phyloP scores from a whole-genome alignment of 2,329 filamentous ascomycete genomes.

The Colletotrichum godetiae region DNA sequence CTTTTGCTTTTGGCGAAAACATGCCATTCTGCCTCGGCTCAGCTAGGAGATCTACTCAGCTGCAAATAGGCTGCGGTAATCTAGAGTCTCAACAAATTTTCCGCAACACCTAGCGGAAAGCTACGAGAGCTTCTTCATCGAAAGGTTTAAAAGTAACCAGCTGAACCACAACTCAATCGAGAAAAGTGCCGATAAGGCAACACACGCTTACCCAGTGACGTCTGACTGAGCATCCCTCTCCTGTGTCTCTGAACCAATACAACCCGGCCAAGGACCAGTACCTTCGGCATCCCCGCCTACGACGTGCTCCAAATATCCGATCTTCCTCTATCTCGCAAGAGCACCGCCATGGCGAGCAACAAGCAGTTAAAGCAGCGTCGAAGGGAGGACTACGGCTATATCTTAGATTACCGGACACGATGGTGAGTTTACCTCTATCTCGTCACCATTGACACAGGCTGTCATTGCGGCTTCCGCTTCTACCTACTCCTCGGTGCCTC shows the following conservation, averaged over 20 bases:
- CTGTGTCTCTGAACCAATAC: neutral
- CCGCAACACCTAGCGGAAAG: constrained; percentile 13
- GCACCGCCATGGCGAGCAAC: constrained; percentile 14
- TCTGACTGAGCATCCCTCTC: neutral
- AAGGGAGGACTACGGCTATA: constrained; percentile 80
- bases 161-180: constrained; percentile 6
- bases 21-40: constrained; percentile 16
- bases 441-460: neutral
- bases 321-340: constrained; percentile 4
- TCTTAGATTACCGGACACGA: constrained; percentile 85
- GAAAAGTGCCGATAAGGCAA: neutral
- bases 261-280: neutral
- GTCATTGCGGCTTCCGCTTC: neutral
- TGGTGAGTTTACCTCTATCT: constrained; percentile 66
- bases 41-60: neutral
- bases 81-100: neutral
- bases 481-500: neutral
- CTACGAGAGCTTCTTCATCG: constrained; percentile 1
- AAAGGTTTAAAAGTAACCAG: constrained; percentile 12
- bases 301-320: neutral
- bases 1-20: neutral
- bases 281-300: neutral
- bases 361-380: constrained; percentile 67
- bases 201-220: neutral
- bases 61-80: neutral